Conservation (phyloP, 495 filamentous ascomycete species). For the Penicillium chermesinum region DNA sequence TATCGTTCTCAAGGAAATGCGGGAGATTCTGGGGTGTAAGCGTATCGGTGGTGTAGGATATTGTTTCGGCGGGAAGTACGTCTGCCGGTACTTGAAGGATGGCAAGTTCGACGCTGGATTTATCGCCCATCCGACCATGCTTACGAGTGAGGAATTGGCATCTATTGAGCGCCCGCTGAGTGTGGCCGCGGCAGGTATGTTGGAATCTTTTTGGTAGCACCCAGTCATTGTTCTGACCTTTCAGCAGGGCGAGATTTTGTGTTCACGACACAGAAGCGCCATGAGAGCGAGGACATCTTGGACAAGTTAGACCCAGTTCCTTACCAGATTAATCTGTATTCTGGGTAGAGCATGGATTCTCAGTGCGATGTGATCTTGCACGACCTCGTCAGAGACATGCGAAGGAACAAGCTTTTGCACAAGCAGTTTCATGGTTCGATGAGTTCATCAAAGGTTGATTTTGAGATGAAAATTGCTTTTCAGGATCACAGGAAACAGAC, state of each 20-base stretch:
- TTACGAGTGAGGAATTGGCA: constrained; percentile 61
- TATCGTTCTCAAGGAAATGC: constrained; percentile 48
- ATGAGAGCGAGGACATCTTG: constrained; percentile 47
- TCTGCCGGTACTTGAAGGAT: constrained; percentile 21
- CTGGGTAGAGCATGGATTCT: constrained; percentile 67
- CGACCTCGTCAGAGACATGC: constrained; percentile 55
- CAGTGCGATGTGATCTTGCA: constrained; percentile 54
- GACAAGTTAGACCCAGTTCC: constrained; percentile 46
- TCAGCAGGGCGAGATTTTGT: constrained; percentile 25
- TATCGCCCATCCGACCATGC: constrained; percentile 67
- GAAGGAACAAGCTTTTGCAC: constrained; percentile 69
- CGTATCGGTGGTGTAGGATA: constrained; percentile 66
- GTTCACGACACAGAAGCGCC: constrained; percentile 62
- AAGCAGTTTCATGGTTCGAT: constrained; percentile 71
- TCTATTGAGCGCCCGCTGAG: constrained; percentile 61
- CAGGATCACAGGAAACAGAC: background rate
- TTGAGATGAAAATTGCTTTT: no score
- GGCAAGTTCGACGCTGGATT: constrained; percentile 44
- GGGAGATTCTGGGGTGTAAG: constrained; percentile 48
- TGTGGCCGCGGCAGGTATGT: constrained; percentile 59
- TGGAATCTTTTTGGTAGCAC: background rate
- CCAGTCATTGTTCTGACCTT: background rate
- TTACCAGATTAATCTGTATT: constrained; percentile 70
- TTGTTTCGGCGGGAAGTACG: constrained; percentile 67
- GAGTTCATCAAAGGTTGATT: constrained; percentile 18